Evolutionary conservation across 257 asterid species (phyloP), one percentile per base, ranked within the genome.

Genomic region (Fraxinus anomala): DNA sequence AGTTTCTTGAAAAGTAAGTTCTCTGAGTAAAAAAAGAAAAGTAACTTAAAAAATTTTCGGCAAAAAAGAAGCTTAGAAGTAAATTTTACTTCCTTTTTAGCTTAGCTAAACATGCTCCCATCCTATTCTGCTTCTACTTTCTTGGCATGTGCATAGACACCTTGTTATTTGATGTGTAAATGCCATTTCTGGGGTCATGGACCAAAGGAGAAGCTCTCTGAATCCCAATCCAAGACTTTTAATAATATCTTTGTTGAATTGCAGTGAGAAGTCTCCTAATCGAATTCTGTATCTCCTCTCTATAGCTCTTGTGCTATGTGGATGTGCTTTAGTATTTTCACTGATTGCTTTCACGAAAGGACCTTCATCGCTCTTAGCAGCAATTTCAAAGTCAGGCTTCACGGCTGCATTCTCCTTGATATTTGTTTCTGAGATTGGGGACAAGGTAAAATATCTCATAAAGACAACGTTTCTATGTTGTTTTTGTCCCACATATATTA

Each of bases 351-450:
- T 89, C 77, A 77, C 77, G 14, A 91, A 90, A 84, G 89, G 92
- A 65, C 96, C 98, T 70, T 82, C 96, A 13, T 84, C 94, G 39
- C 69, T 91, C 81, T 82, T 94, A 79, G 92, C 86, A 33, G 93
- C 97, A 47, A 83, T 94, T 65, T 86, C 98, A 7, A 94, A 92
- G 85, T 90, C 98, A 13, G 98, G 97, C 85, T 94, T 94, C 88
- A 88, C 98, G 39, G 98, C 98, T 40, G 97, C 98, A 4, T 92
- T 94, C 89, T 89, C 97, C 6, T 81, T 94, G 86, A 94, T 94
- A 80, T 94, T 91, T 82, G 94, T 94, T 81, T 94, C 97, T 9
- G 98, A 94, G 86, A 94, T 94, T 81, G 98, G 97, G 76, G 98
- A 94, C 91, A 94, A 94, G 96, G 97, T 92, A 89, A 74, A 39